These are phyloP conservation scores for Arxiozyma heterogenica DNA, from an alignment of 1,139 yeast genomes.

Conservation along the genomic window DNA sequence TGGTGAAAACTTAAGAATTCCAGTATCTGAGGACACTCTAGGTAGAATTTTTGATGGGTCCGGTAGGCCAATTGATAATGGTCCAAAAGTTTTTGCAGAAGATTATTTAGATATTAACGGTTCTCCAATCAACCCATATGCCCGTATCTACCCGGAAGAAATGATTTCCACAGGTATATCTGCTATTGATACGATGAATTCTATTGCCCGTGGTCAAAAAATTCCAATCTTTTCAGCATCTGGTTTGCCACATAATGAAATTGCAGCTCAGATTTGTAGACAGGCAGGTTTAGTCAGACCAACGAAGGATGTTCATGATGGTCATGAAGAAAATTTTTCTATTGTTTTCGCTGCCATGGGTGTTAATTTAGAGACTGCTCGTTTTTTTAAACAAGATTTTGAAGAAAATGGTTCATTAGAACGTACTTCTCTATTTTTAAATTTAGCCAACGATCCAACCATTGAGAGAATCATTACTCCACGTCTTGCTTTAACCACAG, in stretches of 20 bases:
- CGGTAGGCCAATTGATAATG: conserved; percentile 96
- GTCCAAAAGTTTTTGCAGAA: conserved; percentile 97
- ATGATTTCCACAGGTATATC: conserved; percentile 98
- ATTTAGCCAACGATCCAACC: conserved; percentile 98
- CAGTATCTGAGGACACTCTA: conserved; percentile 93
- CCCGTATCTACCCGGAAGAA: conserved; percentile 98
- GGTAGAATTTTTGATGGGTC: conserved; percentile 99
- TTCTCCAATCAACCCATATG: conserved; percentile 94
- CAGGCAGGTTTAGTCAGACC: conserved; percentile 99
- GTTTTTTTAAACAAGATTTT: conserved; percentile 96
- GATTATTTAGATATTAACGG: conserved; percentile 97
- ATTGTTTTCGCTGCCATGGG: conserved; percentile 99
- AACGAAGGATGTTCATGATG: conserved; percentile 98
- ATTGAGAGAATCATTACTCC: conserved; percentile 99
- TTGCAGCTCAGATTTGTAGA: conserved; percentile 99
- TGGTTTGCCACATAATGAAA: conserved; percentile 98
- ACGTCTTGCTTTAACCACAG: conserved; percentile 97
- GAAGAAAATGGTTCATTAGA: conserved; percentile 98
- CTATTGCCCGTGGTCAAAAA: conserved; percentile 99
- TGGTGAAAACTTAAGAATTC: conserved; percentile 83
- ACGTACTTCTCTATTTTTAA: conserved; percentile 91
- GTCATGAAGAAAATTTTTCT: conserved; percentile 98
- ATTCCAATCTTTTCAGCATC: conserved; percentile 98
- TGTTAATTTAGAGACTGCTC: conserved; percentile 83
- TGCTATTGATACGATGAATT: conserved; percentile 98